These are phyloP conservation scores for Sclerospora graminicola DNA, from an alignment of 352 stramenopile species.

Conservation along the genomic window DNA sequence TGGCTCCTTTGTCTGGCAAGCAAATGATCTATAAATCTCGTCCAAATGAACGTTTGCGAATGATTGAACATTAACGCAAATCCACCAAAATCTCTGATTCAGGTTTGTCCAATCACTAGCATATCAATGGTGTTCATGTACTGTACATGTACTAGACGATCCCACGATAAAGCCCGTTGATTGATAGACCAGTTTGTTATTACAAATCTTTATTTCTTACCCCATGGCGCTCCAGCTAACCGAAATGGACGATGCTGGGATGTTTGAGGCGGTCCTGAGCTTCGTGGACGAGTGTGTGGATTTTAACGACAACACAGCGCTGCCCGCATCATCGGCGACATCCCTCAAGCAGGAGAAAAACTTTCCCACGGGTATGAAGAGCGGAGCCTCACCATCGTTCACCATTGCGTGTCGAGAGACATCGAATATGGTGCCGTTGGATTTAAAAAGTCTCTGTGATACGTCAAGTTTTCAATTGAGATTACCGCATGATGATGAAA, in stretches of 20 bases:
- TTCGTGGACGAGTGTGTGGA: constrained; percentile 15
- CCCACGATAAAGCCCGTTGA: no score
- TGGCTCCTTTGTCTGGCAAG: no score
- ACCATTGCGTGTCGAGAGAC: constrained; percentile 5
- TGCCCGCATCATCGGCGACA: neutral
- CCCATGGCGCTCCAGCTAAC: no score
- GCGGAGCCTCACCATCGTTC: constrained; percentile 11
- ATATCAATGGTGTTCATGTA: no score
- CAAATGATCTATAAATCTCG: no score
- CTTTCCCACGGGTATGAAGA: neutral
- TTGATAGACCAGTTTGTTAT: no score
- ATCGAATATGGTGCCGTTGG: constrained; percentile 11
- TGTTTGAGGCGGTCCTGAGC: neutral
- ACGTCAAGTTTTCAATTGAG: neutral
- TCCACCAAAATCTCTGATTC: no score
- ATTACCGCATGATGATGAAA: constrained; percentile 4
- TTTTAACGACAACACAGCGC: neutral
- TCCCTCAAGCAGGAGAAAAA: constrained; percentile 1
- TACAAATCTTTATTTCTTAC: no score
- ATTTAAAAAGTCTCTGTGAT: constrained; percentile 2
- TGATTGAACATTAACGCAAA: no score
- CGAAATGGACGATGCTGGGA: neutral
- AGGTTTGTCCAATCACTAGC: no score
- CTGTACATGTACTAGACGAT: no score
- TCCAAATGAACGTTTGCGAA: no score